Evolutionary conservation across 2,329 filamentous ascomycete genomes (phyloP).

Genomic region (Neonectria hederae): DNA sequence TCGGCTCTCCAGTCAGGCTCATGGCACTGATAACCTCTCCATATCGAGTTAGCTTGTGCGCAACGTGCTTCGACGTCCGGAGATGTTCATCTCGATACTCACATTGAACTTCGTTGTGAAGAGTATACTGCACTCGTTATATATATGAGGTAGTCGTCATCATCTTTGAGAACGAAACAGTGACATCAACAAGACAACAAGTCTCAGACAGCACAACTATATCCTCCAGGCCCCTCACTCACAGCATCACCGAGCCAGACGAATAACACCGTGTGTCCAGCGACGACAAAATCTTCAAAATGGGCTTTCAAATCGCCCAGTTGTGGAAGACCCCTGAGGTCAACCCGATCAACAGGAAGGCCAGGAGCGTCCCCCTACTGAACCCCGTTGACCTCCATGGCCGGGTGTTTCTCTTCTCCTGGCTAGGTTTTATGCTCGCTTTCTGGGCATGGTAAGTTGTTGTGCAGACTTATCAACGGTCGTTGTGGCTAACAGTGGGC

Average conservation of each 20-base stretch:
- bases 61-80: slow-evolving; percentile 38
- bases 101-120: slow-evolving; percentile 2
- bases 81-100: slow-evolving; percentile 31
- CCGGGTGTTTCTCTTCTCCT: slow-evolving; percentile 89
- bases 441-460: slow-evolving; percentile 79
- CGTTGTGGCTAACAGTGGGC: slow-evolving; percentile 23
- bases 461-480: neutral
- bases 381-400: slow-evolving; percentile 84
- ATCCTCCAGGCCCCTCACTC: neutral
- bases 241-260: neutral
- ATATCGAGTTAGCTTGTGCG: slow-evolving; percentile 30
- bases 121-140: slow-evolving; percentile 20
- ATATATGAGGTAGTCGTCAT: slow-evolving; percentile 33
- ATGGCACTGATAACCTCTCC: slow-evolving; percentile 26
- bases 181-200: slow-evolving; percentile 28
- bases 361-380: slow-evolving; percentile 79
- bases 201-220: neutral
- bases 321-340: slow-evolving; percentile 67
- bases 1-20: slow-evolving; percentile 26
- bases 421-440: slow-evolving; percentile 85
- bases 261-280: neutral
- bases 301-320: slow-evolving; percentile 43
- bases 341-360: slow-evolving; percentile 87
- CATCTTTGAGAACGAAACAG: slow-evolving; percentile 17
- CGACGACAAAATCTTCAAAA: slow-evolving; percentile 24